These are phyloP conservation scores for Lagenidium giganteum DNA, from an alignment of 352 stramenopile genomes.

Conservation along the genomic window DNA sequence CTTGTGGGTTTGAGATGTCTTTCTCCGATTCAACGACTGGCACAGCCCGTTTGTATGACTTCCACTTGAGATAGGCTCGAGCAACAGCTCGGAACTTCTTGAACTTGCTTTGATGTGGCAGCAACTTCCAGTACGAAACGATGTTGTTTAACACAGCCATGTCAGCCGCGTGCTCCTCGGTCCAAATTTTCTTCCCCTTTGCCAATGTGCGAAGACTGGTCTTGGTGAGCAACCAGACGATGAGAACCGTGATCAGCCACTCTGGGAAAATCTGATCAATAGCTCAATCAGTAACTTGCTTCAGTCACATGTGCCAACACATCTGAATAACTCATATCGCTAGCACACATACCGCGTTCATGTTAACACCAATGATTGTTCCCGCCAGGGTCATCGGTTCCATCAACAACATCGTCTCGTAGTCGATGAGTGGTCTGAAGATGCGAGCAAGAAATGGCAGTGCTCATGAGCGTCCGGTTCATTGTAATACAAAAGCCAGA, in stretches of 20 bases:
- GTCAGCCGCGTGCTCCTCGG: constrained; percentile 51
- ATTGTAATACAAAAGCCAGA: neutral
- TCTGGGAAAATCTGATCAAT: constrained; percentile 47
- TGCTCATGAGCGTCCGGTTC: neutral
- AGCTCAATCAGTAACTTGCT: neutral
- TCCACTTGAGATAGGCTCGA: constrained; percentile 74
- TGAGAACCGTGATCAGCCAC: constrained; percentile 77
- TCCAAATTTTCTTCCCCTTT: constrained; percentile 69
- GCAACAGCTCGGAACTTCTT: constrained; percentile 63
- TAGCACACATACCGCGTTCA: constrained; percentile 83
- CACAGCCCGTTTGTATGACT: constrained; percentile 40
- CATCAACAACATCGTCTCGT: constrained; percentile 82
- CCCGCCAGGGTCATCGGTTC: constrained; percentile 82
- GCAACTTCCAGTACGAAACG: constrained; percentile 58
- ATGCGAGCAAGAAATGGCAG: too few species aligned
- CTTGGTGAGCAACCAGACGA: constrained; percentile 73
- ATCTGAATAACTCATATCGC: neutral
- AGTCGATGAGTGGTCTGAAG: constrained; percentile 79
- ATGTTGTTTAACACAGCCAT: constrained; percentile 37
- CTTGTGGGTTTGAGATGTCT: constrained; percentile 33
- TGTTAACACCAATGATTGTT: constrained; percentile 83
- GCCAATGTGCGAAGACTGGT: constrained; percentile 55
- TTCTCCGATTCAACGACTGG: constrained; percentile 4
- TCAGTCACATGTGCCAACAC: too few species aligned
- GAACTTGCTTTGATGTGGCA: constrained; percentile 63